Conservation (phyloP, 1,139 yeast species). For the Candida sanyaensis region DNA sequence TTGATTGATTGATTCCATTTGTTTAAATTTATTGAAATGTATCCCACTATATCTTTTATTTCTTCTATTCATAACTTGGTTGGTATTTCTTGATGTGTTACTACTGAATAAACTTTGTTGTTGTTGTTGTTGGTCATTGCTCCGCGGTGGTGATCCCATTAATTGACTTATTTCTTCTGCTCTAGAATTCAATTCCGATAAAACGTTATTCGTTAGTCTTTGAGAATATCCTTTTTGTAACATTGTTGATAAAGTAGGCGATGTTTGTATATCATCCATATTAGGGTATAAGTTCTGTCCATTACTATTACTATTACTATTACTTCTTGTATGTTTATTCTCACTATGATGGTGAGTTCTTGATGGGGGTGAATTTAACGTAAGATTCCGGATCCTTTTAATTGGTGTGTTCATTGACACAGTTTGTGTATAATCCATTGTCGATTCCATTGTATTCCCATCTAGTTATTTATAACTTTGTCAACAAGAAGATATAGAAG, state of each 20-base stretch:
- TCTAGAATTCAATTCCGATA: slow-evolving; percentile 40
- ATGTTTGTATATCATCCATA: slow-evolving; percentile 14
- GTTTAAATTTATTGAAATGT: slow-evolving; percentile 35
- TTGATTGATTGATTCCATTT: slow-evolving; percentile 44
- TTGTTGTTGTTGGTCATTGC: neutral
- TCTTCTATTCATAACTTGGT: slow-evolving; percentile 13
- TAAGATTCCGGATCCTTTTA: slow-evolving; percentile 35
- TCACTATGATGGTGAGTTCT: slow-evolving; percentile 3
- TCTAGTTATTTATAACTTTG: neutral
- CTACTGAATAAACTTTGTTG: neutral
- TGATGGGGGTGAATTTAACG: slow-evolving; percentile 33
- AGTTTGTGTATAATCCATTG: slow-evolving; percentile 2
- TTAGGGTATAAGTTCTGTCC: slow-evolving; percentile 18
- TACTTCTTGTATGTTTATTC: neutral
- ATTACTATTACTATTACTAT: neutral
- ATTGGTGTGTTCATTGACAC: slow-evolving; percentile 40
- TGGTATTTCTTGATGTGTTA: neutral
- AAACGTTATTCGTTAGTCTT: slow-evolving; percentile 40
- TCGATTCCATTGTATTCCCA: neutral
- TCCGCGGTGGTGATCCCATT: slow-evolving; percentile 14
- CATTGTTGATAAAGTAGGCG: slow-evolving; percentile 25
- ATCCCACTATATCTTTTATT: slow-evolving; percentile 34
- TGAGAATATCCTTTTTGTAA: slow-evolving; percentile 43
- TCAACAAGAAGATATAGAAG: too few relatives aligned
- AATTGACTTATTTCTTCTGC: slow-evolving; percentile 31